These are phyloP conservation scores for Selaginella moellendorffii DNA, from an alignment of 75 land plant genomes.

Conservation along the genomic window DNA sequence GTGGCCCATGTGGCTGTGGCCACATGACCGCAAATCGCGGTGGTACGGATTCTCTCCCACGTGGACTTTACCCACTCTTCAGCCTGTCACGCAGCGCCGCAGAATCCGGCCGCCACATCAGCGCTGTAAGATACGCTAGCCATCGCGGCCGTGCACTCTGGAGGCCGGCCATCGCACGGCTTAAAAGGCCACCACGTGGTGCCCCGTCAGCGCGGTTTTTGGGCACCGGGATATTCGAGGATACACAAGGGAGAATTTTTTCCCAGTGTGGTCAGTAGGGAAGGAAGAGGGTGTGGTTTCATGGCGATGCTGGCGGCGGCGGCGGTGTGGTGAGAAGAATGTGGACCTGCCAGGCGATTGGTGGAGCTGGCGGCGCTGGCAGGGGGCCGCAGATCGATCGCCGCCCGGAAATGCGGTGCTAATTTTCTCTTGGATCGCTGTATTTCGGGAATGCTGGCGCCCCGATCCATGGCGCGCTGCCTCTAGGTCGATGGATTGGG, in stretches of 20 bases:
- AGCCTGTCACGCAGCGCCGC: slow-evolving; percentile 1
- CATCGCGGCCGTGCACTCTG: not conserved
- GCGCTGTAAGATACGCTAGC: not conserved
- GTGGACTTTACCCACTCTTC: not conserved
- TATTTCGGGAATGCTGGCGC: not conserved
- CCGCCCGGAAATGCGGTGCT: too few relatives aligned
- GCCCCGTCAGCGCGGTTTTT: not conserved
- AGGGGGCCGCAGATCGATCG: too few relatives aligned
- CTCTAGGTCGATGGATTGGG: not conserved
- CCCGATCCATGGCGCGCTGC: not conserved
- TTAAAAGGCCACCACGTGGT: not conserved
- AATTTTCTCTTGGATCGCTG: not conserved
- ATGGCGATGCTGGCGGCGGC: too few relatives aligned
- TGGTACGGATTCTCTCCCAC: not conserved
- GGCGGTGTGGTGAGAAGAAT: too few relatives aligned
- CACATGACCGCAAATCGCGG: not conserved
- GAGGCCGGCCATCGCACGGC: too few relatives aligned
- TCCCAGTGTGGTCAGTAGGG: too few relatives aligned
- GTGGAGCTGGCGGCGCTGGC: too few relatives aligned
- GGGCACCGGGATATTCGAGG: not conserved
- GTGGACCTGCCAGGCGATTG: too few relatives aligned
- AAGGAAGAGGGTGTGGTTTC: too few relatives aligned
- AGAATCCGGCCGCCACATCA: not conserved
- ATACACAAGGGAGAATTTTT: too few relatives aligned
- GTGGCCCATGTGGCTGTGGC: not conserved